Conservation (phyloP, 352 stramenopile species). For the Pythium plurisporium region DNA sequence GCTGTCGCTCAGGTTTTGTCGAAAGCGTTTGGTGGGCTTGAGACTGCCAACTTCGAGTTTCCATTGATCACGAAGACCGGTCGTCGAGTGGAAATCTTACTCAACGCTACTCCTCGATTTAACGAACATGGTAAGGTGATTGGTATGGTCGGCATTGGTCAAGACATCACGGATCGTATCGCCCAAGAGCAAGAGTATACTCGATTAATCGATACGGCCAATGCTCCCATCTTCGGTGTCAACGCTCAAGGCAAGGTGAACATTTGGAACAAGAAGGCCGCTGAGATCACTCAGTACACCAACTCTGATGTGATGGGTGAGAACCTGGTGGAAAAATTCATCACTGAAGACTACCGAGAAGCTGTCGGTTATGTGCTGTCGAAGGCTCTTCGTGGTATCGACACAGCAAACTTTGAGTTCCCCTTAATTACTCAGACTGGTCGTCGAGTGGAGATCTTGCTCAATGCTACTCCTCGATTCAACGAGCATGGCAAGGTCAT, state of each 20-base stretch:
- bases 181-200: no score
- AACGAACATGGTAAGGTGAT: no score
- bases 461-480: constrained; percentile 27
- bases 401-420: constrained; percentile 77
- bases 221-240: constrained; percentile 70
- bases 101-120: no score
- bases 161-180: no score
- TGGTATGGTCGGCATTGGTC: no score
- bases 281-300: constrained; percentile 66
- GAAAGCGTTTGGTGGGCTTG: no score
- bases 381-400: constrained; percentile 43
- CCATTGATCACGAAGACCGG: no score
- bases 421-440: constrained; percentile 50
- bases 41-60: no score
- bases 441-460: constrained; percentile 26
- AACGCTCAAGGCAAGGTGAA: constrained; percentile 61
- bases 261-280: constrained; percentile 72
- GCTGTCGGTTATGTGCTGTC: constrained; percentile 54
- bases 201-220: constrained; percentile 68
- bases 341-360: constrained; percentile 51
- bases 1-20: no score
- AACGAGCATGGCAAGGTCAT: constrained; percentile 25
- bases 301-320: constrained; percentile 50
- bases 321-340: constrained; percentile 52
- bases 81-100: no score